Conservation (phyloP, 2,329 filamentous ascomycete species). For the Ophiostoma montium region DNA sequence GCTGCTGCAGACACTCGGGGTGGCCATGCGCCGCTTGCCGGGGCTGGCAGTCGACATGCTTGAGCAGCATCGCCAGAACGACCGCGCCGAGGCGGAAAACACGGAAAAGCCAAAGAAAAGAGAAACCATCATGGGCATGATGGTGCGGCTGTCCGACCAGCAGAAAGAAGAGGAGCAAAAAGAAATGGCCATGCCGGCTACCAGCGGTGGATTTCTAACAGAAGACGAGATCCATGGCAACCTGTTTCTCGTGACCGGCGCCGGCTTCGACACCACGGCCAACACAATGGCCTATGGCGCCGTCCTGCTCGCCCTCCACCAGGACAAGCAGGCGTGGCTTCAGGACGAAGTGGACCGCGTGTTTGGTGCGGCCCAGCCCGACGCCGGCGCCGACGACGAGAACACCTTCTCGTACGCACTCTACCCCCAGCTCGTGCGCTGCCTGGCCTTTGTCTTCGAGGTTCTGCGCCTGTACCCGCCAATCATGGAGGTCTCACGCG, state of each 20-base stretch:
- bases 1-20: slow-evolving; percentile 16
- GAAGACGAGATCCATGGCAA: slow-evolving; percentile 19
- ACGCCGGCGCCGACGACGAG: slow-evolving; percentile 11
- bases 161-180: slow-evolving; percentile 10
- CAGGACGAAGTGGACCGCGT: slow-evolving; percentile 21
- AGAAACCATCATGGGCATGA: slow-evolving; percentile 19
- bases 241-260: slow-evolving; percentile 37
- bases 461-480: slow-evolving; percentile 28
- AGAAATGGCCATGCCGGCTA: too few species aligned
- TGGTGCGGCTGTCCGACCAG: slow-evolving; percentile 18
- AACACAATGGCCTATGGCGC: slow-evolving; percentile 29
- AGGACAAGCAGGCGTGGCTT: slow-evolving; percentile 8
- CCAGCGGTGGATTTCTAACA: neutral
- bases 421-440: slow-evolving; percentile 29
- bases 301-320: slow-evolving; percentile 28
- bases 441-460: slow-evolving; percentile 32
- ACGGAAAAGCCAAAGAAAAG: neutral
- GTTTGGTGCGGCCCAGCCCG: slow-evolving; percentile 28
- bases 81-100: neutral
- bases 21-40: slow-evolving; percentile 17
- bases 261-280: slow-evolving; percentile 32
- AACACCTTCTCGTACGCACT: too few species aligned
- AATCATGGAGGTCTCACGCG: slow-evolving; percentile 23
- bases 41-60: slow-evolving; percentile 18
- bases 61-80: slow-evolving; percentile 12